Base-by-base conservation (phyloP, 2,329 filamentous ascomycete species). In the Trichoderma guizhouense region DNA sequence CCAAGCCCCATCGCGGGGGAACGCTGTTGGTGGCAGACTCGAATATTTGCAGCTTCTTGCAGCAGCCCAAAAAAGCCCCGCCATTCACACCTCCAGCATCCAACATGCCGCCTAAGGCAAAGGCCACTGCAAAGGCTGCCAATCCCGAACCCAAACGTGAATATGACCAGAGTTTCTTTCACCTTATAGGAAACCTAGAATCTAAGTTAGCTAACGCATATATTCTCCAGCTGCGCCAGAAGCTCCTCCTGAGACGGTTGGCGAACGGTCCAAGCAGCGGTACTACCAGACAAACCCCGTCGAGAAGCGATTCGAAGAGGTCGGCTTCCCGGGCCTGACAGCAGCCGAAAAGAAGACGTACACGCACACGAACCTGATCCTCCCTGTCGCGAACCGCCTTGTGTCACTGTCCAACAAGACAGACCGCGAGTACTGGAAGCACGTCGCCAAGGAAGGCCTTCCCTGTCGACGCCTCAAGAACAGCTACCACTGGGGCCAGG, bases 391-490 rank as follows among this genome's bases (percentile, higher is more conserved):
- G 58, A 78, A 81, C 72, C 79, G 78, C 64, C 76, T 76, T 12
- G 75, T 84, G 5, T 73, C 76, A 57, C 78, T 82, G 39, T 81
- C 79, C 73, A 79, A 83, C 78, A 88, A 88, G 78, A 79, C 84
- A 30, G 85, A 88, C 76, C 85, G 85, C 76, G 87, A 89, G 75
- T 85, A 87, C 77, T 90, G 88, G 88, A 87, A 87, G 79, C 81
- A 83, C 61, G 82, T 88, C 73, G 84, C 83, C 77, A 88, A 89
- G 74, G 83, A 86, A 62, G 83, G 80, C 71, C 81, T 88, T 15
- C 85, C 87, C 6, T 79, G 86, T 64, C 85, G 87, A 47, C 80
- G 81, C 30, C 79, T 86, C 21, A 77, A 79, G 26, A 76, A 76
- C 51, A 76, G 77, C 75, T 81, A 84, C 79, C 68, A 76, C 78